Conservation (phyloP, 2,329 filamentous ascomycete genomes). For the Cryphonectria naterciae region DNA sequence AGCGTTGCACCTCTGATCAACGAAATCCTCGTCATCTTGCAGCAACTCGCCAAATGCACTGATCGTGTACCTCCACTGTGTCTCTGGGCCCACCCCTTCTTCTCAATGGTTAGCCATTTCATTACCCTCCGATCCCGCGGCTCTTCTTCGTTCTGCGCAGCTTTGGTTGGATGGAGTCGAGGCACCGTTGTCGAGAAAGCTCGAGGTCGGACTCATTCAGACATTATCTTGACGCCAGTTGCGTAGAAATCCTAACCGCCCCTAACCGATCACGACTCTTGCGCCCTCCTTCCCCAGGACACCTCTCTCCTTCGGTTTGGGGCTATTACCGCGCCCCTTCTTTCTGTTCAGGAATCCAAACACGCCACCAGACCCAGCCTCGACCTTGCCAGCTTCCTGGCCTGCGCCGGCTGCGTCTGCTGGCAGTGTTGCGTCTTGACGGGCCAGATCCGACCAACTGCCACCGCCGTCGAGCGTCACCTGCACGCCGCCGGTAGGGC, state of each 20-base stretch:
- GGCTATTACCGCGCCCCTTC: slow-evolving; percentile 87
- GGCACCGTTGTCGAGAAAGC: background rate
- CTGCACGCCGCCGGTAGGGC: slow-evolving; percentile 82
- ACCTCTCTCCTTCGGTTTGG: slow-evolving; percentile 90
- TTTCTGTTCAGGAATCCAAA: slow-evolving; percentile 88
- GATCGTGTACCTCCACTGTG: no score
- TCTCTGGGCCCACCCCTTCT: background rate
- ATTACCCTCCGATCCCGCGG: background rate
- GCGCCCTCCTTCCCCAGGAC: slow-evolving; percentile 95
- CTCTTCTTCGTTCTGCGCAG: background rate
- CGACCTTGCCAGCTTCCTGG: slow-evolving; percentile 53
- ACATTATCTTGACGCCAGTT: background rate
- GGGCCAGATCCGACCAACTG: slow-evolving; percentile 88
- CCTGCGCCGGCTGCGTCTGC: slow-evolving; percentile 62
- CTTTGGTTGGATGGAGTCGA: background rate
- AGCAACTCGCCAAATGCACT: background rate
- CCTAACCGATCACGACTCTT: slow-evolving; percentile 72
- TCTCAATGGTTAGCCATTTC: background rate
- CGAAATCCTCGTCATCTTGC: background rate
- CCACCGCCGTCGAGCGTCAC: slow-evolving; percentile 88
- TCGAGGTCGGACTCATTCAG: background rate
- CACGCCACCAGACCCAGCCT: slow-evolving; percentile 74
- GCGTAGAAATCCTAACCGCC: slow-evolving; percentile 13
- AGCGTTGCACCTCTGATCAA: background rate
- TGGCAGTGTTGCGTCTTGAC: slow-evolving; percentile 77